These are phyloP conservation scores for Coniella vitis DNA, from an alignment of 2,329 filamentous ascomycete species.

Conservation along the genomic window DNA sequence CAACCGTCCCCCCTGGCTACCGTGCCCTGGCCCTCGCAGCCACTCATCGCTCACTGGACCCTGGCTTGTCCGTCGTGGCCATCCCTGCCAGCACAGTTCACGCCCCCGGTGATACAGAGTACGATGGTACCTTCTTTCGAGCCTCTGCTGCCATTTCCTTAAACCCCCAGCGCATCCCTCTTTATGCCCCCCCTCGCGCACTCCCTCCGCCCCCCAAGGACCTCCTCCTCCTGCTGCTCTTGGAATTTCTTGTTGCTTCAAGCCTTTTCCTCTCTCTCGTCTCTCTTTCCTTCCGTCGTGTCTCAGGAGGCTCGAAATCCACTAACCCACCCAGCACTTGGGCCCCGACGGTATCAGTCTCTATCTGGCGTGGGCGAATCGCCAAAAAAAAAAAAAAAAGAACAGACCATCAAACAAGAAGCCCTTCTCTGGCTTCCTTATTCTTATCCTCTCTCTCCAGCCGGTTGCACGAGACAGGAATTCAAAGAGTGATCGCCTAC, in stretches of 20 bases:
- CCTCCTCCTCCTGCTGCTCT: conserved; percentile 19
- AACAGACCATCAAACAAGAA: background rate
- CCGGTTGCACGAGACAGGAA: too few relatives aligned
- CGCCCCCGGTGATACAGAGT: background rate
- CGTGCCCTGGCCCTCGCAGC: conserved; percentile 7
- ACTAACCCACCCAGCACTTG: conserved; percentile 12
- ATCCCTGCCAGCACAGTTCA: conserved; percentile 11
- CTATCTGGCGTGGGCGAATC: conserved; percentile 10
- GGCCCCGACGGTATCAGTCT: conserved; percentile 19
- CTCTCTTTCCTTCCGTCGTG: conserved; percentile 25
- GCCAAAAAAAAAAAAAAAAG: background rate
- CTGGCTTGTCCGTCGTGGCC: conserved; percentile 14
- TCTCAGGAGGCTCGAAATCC: conserved; percentile 26
- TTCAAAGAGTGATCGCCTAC: too few relatives aligned
- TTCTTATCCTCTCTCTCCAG: too few relatives aligned
- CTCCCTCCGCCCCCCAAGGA: conserved; percentile 17
- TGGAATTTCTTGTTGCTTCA: conserved; percentile 34
- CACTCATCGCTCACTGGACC: conserved; percentile 14
- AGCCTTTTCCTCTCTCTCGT: conserved; percentile 31
- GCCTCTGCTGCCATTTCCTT: conserved; percentile 27
- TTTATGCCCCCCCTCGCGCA: conserved; percentile 26
- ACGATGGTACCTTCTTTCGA: conserved; percentile 14
- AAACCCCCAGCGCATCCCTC: conserved; percentile 32
- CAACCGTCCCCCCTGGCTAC: conserved; percentile 2
- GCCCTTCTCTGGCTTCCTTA: too few relatives aligned